Percentiles rank a stretch among this genome's conserved stretches.
Evolutionary conservation across 1,284 basidiomycete genomes (phyloP).

Genomic region (Ceratorhiza oryzae-sativae): DNA sequence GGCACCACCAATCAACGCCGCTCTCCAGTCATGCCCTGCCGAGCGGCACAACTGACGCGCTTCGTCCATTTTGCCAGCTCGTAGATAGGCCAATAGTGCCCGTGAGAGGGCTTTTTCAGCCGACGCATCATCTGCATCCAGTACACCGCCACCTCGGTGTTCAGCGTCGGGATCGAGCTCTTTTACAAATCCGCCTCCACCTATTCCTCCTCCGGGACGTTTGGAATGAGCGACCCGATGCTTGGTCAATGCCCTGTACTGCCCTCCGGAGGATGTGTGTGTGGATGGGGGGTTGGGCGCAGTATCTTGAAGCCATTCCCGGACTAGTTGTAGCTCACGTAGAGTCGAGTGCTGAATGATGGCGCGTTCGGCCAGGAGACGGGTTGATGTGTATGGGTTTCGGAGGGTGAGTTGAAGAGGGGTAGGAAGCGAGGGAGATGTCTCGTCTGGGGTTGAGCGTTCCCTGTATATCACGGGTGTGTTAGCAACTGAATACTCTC

Average conservation of each 20-base stretch:
- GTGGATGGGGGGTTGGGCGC: slow-evolving; percentile 61
- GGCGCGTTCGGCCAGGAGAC: slow-evolving; percentile 72
- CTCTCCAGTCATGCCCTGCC: slow-evolving; percentile 90
- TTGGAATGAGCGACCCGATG: slow-evolving; percentile 69
- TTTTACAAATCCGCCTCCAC: slow-evolving; percentile 59
- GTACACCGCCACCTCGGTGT: slow-evolving; percentile 57
- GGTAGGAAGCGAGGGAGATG: slow-evolving; percentile 58
- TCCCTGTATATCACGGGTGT: slow-evolving; percentile 53
- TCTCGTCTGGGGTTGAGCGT: slow-evolving; percentile 64
- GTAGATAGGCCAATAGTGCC: slow-evolving; percentile 47
- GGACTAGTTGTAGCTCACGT: slow-evolving; percentile 73
- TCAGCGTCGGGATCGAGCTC: slow-evolving; percentile 80
- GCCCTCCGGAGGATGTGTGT: slow-evolving; percentile 69
- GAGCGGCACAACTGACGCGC: slow-evolving; percentile 82
- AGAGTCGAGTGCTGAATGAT: slow-evolving; percentile 67
- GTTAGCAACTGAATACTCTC: slow-evolving; percentile 44
- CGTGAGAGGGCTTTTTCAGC: slow-evolving; percentile 45
- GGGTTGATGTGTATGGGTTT: slow-evolving; percentile 81
- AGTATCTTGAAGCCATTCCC: slow-evolving; percentile 82
- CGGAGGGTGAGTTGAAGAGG: slow-evolving; percentile 53
- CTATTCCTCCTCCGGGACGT: slow-evolving; percentile 59
- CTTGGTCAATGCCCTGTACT: slow-evolving; percentile 86
- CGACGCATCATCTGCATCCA: slow-evolving; percentile 78
- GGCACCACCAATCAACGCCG: slow-evolving; percentile 83
- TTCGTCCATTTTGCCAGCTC: slow-evolving; percentile 81